phyloP scores from a whole-genome alignment of 176 grass and related monocot genomes.

The Oropetium thomaeum region DNA sequence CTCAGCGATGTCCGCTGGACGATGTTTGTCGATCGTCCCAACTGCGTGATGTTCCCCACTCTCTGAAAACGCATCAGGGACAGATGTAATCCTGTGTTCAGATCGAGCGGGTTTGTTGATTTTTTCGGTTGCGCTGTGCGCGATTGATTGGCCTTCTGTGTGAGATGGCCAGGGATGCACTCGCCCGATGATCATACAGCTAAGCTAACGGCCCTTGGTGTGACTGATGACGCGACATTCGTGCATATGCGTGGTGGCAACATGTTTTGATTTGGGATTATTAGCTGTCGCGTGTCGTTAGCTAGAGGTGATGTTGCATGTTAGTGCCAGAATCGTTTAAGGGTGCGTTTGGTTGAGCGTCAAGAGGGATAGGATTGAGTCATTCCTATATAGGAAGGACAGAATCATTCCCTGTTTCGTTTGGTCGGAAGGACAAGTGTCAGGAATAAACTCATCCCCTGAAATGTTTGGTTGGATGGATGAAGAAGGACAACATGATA shows the following conservation, averaged over 20 bases:
- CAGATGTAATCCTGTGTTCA: background rate
- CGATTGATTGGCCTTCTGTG: slow-evolving; percentile 3
- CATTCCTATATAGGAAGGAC: no score
- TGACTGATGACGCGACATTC: slow-evolving; percentile 33
- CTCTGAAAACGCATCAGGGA: background rate
- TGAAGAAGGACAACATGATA: no score
- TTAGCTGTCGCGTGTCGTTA: background rate
- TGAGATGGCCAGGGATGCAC: slow-evolving; percentile 1
- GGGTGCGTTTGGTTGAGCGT: no score
- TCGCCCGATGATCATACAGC: slow-evolving; percentile 5
- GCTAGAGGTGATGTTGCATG: background rate
- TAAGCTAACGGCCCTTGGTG: slow-evolving; percentile 35
- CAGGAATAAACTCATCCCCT: no score
- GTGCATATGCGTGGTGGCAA: background rate
- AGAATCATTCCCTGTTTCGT: no score
- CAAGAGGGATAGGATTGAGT: no score
- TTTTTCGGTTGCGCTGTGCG: background rate
- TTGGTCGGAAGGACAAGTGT: no score
- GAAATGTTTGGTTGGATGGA: no score
- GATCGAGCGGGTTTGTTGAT: slow-evolving; percentile 1
- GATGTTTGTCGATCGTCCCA: background rate
- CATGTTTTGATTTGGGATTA: background rate
- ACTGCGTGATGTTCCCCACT: no score
- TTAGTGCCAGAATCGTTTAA: slow-evolving; percentile 4
- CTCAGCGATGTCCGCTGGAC: background rate